A percentile compares a stretch with the other conserved stretches of the same genome.
These are phyloP conservation scores for Fistulifera solaris DNA, from an alignment of 108 stramenopile genomes.

Conservation along the genomic window DNA sequence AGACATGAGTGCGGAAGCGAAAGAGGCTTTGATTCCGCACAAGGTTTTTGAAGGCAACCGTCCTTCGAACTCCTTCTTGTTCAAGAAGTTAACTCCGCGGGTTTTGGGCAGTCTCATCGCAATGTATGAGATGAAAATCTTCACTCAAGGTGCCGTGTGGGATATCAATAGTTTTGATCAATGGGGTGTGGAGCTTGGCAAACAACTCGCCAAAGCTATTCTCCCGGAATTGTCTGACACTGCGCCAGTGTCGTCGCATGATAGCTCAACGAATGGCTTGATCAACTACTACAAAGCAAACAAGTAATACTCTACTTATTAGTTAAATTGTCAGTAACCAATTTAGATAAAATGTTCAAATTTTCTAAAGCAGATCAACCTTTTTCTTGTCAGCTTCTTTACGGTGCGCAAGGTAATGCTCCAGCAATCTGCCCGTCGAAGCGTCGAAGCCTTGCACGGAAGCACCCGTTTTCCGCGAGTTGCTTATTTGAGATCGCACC, in stretches of 20 bases:
- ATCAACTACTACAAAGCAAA: constrained; percentile 82
- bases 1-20: constrained; percentile 55
- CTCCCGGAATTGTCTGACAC: constrained; percentile 52
- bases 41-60: constrained; percentile 98
- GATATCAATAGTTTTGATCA: constrained; percentile 97
- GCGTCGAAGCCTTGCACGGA: constrained; percentile 83
- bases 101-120: constrained; percentile 89
- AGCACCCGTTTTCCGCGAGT: constrained; percentile 60
- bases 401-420: constrained; percentile 68
- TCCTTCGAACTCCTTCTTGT: constrained; percentile 86
- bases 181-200: constrained; percentile 96
- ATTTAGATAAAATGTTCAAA: too few relatives aligned
- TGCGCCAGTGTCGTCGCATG: constrained; percentile 50
- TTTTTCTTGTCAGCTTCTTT: constrained; percentile 6
- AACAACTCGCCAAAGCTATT: constrained; percentile 86
- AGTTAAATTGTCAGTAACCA: too few relatives aligned
- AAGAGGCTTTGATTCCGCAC: constrained; percentile 77
- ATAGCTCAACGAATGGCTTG: constrained; percentile 77
- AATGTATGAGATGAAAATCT: constrained; percentile 97
- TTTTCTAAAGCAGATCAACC: too few relatives aligned
- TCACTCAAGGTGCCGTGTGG: constrained; percentile 98
- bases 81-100: constrained; percentile 77
- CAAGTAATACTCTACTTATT: constrained; percentile 10
- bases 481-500: constrained; percentile 58
- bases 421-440: constrained; percentile 66